Evolutionary conservation across 2,329 filamentous ascomycete genomes (phyloP).

Genomic region (Xylariaceae sp.): DNA sequence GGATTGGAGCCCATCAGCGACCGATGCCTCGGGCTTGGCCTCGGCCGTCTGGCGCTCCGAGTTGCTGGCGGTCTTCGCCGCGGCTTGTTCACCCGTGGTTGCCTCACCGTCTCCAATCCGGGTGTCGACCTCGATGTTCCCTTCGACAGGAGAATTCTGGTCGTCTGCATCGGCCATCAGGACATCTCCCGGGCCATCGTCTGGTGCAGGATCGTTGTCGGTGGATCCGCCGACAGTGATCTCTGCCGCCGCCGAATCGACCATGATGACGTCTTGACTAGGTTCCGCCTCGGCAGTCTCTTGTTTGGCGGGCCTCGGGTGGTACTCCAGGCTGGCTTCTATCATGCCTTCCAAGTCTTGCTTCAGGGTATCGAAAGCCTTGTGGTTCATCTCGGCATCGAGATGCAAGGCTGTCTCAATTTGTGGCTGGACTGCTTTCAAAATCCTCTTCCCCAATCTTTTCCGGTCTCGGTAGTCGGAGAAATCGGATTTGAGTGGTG

Average conservation of each 20-base stretch:
- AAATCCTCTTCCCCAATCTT: constrained; percentile 80
- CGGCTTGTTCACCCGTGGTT: constrained; percentile 1
- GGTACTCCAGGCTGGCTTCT: constrained; percentile 56
- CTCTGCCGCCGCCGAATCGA: constrained; percentile 38
- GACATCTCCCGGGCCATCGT: constrained; percentile 29
- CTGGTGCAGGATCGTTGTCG: constrained; percentile 18
- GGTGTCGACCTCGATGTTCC: constrained; percentile 40
- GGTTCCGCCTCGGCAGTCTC: constrained; percentile 32
- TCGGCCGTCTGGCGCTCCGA: constrained; percentile 17
- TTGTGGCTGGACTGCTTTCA: constrained; percentile 72
- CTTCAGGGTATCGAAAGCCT: constrained; percentile 60
- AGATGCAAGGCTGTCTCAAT: constrained; percentile 69
- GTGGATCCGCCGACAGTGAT: constrained; percentile 35
- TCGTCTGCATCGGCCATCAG: constrained; percentile 30
- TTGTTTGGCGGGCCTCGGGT: constrained; percentile 28
- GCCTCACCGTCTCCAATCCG: too few species aligned
- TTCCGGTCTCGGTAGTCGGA: constrained; percentile 72
- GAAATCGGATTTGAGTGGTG: constrained; percentile 42
- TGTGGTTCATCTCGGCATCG: constrained; percentile 72
- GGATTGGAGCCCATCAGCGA: constrained; percentile 23
- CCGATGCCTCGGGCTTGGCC: constrained; percentile 17
- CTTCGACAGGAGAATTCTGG: constrained; percentile 27
- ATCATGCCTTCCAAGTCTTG: constrained; percentile 68
- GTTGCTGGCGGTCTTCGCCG: constrained; percentile 11
- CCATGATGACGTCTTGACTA: constrained; percentile 43